phyloP scores from a whole-genome alignment of 2,329 filamentous ascomycete genomes.

The Rosellinia necatrix region DNA sequence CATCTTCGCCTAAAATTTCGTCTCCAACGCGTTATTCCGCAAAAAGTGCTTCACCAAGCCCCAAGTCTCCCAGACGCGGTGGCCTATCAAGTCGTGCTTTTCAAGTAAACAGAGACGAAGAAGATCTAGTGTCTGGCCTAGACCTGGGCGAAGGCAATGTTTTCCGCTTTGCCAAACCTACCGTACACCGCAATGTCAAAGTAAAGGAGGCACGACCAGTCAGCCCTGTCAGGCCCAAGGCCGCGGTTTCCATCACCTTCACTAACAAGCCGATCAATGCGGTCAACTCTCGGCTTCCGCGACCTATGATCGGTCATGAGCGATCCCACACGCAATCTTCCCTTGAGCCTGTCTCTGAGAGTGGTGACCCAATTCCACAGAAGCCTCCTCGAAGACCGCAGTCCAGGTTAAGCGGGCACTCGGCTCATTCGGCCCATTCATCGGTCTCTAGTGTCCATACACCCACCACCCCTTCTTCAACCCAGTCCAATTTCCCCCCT shows the following conservation, averaged over 20 bases:
- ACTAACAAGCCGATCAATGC: constrained; percentile 71
- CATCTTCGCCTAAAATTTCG: constrained; percentile 13
- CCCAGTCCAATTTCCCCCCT: constrained; percentile 56
- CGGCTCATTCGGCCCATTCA: constrained; percentile 70
- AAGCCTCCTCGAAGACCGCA: constrained; percentile 65
- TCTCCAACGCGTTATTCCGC: constrained; percentile 15
- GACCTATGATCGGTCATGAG: constrained; percentile 71
- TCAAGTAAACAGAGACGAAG: constrained; percentile 54
- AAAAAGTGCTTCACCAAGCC: constrained; percentile 14
- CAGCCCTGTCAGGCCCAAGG: constrained; percentile 73
- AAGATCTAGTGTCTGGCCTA: constrained; percentile 85
- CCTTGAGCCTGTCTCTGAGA: constrained; percentile 92
- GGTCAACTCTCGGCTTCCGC: constrained; percentile 73
- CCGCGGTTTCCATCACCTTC: constrained; percentile 87
- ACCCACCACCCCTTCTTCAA: constrained; percentile 62
- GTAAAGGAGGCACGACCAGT: constrained; percentile 72
- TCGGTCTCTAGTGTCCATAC: constrained; percentile 68
- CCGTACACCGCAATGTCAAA: constrained; percentile 88
- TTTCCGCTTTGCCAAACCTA: constrained; percentile 79
- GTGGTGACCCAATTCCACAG: constrained; percentile 69
- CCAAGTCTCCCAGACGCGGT: constrained; percentile 2
- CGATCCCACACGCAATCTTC: constrained; percentile 70
- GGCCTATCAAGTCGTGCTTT: constrained; percentile 32
- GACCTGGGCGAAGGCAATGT: constrained; percentile 84
- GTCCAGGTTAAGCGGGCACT: constrained; percentile 68